A percentile compares a stretch with the other conserved stretches of the same genome.
Evolutionary conservation across 768 basidiomycete genomes (phyloP).

Genomic region (Podaxis mareebaensis): DNA sequence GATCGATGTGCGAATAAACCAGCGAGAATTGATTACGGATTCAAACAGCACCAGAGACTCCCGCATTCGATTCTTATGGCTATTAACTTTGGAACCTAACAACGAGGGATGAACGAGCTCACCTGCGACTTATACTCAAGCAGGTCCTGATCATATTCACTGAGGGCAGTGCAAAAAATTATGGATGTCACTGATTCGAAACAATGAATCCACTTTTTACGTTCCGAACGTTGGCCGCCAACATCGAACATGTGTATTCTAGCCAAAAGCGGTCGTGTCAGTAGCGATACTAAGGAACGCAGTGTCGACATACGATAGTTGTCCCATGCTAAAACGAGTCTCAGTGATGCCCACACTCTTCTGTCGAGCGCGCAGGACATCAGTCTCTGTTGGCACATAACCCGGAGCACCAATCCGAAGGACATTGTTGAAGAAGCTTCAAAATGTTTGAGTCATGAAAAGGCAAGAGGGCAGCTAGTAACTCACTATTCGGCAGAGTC

Average conservation of each 20-base stretch:
- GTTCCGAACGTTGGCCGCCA: conserved; percentile 76
- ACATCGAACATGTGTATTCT: conserved; percentile 77
- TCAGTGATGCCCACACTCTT: conserved; percentile 92
- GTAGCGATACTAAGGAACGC: neutral
- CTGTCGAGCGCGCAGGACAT: conserved; percentile 84
- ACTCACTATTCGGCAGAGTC: conserved; percentile 90
- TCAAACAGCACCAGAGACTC: conserved; percentile 91
- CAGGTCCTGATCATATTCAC: conserved; percentile 75
- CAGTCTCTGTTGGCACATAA: conserved; percentile 86
- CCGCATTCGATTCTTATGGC: conserved; percentile 83
- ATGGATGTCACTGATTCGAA: conserved; percentile 64
- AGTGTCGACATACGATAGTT: conserved; percentile 47
- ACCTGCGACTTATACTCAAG: conserved; percentile 70
- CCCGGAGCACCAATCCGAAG: conserved; percentile 77
- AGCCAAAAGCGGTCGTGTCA: neutral
- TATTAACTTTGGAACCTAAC: neutral
- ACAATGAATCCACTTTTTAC: conserved; percentile 81
- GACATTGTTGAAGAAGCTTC: conserved; percentile 84
- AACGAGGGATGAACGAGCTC: conserved; percentile 21
- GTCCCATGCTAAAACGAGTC: conserved; percentile 77
- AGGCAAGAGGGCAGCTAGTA: neutral
- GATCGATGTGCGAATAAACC: conserved; percentile 90
- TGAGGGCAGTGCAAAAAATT: conserved; percentile 68
- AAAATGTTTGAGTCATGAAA: neutral
- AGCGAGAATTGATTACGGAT: conserved; percentile 89